phyloP scores from a whole-genome alignment of 1,139 yeast genomes.

The Diutina pseudorugosa region DNA sequence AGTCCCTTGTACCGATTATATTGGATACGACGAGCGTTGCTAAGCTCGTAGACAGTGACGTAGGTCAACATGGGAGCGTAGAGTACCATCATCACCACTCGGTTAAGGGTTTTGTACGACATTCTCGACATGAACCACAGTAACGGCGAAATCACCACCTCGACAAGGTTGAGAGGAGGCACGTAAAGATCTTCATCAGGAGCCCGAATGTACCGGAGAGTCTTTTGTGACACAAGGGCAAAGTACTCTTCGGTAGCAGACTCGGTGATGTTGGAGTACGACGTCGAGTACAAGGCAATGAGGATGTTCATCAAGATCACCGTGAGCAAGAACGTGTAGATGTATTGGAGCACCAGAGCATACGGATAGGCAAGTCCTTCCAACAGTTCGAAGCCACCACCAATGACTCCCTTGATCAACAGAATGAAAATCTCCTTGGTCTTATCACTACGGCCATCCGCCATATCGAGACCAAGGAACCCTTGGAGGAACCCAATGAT shows the following conservation, averaged over 20 bases:
- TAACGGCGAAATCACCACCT: constrained; percentile 32
- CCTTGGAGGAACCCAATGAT: constrained; percentile 80
- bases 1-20: constrained; percentile 58
- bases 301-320: constrained; percentile 69
- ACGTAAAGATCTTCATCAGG: constrained; percentile 81
- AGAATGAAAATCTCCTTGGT: constrained; percentile 53
- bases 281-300: constrained; percentile 76
- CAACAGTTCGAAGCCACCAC: constrained; percentile 59
- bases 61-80: constrained; percentile 57
- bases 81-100: constrained; percentile 46
- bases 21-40: constrained; percentile 54
- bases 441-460: constrained; percentile 75
- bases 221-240: constrained; percentile 77
- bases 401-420: constrained; percentile 59
- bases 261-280: constrained; percentile 69
- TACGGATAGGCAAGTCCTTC: constrained; percentile 73
- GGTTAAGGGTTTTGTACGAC: constrained; percentile 26
- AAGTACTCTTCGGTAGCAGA: constrained; percentile 78
- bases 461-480: constrained; percentile 73
- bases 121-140: constrained; percentile 16
- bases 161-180: constrained; percentile 75
- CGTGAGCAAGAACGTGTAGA: constrained; percentile 62
- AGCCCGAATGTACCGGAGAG: constrained; percentile 72
- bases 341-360: constrained; percentile 64
- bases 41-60: constrained; percentile 52